Percentiles rank a stretch among this genome's conserved stretches.
phyloP scores from a whole-genome alignment of 179 eudicot species.

The Spergularia azorica region DNA sequence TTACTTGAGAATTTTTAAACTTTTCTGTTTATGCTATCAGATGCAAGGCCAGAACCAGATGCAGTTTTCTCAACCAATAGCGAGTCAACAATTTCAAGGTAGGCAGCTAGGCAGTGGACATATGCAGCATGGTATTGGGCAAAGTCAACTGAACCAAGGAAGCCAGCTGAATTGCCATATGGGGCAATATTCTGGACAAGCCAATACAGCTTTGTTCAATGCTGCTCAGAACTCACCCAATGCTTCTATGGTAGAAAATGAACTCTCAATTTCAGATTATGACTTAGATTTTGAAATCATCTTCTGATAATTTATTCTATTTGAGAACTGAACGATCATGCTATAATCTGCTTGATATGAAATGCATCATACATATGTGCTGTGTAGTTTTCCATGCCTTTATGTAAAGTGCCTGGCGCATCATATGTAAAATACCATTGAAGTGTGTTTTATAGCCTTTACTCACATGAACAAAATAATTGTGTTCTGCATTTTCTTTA shows the following conservation, averaged over 20 bases:
- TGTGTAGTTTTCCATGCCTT: slow-evolving; percentile 1
- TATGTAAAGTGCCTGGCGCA: background rate
- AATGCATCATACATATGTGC: slow-evolving; percentile 6
- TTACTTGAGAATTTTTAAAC: background rate
- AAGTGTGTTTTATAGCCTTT: background rate
- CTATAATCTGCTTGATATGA: slow-evolving; percentile 21
- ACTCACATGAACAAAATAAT: background rate
- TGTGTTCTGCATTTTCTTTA: background rate
- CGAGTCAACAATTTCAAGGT: slow-evolving; percentile 74
- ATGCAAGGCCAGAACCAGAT: slow-evolving; percentile 78
- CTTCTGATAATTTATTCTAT: background rate
- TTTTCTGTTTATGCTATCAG: slow-evolving; percentile 35
- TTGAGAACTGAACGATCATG: slow-evolving; percentile 21
- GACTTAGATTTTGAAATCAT: slow-evolving; percentile 14
- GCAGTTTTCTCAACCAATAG: slow-evolving; percentile 86
- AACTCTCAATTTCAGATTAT: slow-evolving; percentile 14
- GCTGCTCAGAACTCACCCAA: slow-evolving; percentile 86
- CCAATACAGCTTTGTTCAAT: slow-evolving; percentile 84
- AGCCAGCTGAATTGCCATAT: slow-evolving; percentile 92
- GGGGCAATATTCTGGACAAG: slow-evolving; percentile 80
- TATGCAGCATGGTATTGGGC: slow-evolving; percentile 79
- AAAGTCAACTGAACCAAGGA: slow-evolving; percentile 86
- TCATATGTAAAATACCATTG: slow-evolving; percentile 15
- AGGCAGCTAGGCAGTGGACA: slow-evolving; percentile 80
- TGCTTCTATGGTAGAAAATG: slow-evolving; percentile 66